Percentiles rank a stretch among this genome's conserved stretches.
These are phyloP conservation scores for Aspergillus latus DNA, from an alignment of 2,329 filamentous ascomycete genomes.

Conservation along the genomic window DNA sequence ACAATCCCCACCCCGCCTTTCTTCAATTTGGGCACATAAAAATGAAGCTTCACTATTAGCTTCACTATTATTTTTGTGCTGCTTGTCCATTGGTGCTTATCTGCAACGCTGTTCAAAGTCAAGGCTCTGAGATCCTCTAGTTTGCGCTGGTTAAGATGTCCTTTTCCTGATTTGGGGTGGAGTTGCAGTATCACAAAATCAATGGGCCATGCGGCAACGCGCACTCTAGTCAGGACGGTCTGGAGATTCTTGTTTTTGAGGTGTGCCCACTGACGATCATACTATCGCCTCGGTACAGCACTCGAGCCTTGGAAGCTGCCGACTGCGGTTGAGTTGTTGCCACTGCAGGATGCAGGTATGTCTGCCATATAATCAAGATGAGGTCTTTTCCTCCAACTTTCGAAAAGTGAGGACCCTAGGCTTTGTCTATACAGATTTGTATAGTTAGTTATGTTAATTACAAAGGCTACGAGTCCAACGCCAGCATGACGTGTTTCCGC, in stretches of 20 bases:
- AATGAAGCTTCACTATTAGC: neutral
- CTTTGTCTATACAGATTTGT: too few relatives aligned
- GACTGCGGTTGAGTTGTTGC: neutral
- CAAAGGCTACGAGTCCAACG: neutral
- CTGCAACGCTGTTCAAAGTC: neutral
- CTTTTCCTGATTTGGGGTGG: neutral
- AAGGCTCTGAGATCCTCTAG: neutral
- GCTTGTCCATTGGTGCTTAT: neutral
- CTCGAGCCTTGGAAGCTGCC: neutral
- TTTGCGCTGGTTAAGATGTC: neutral
- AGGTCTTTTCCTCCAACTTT: too few relatives aligned
- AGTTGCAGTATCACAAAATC: neutral
- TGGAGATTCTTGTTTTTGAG: neutral
- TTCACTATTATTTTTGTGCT: neutral
- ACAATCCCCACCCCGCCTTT: neutral
- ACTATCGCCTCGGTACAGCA: neutral
- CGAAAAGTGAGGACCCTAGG: too few relatives aligned
- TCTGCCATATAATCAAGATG: neutral
- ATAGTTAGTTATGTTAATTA: neutral
- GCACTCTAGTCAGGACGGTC: neutral
- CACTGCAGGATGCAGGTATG: neutral
- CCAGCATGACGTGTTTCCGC: constrained; percentile 5
- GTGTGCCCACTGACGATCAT: neutral
- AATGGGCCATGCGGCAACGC: neutral
- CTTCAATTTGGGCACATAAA: neutral